Conservation (phyloP, 768 basidiomycete species). For the Amanita rimosa region DNA sequence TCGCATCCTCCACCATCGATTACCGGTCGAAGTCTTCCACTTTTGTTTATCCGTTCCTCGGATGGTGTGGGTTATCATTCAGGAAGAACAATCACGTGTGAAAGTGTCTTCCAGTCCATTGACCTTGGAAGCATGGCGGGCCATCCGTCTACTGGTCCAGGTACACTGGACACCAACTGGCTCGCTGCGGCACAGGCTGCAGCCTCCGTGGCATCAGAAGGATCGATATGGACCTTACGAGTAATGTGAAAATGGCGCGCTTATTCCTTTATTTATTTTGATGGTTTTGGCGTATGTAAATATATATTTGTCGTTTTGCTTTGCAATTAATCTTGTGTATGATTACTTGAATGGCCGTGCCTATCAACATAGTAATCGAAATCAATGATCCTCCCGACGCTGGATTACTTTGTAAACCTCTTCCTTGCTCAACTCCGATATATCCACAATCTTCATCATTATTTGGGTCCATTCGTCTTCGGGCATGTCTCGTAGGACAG, state of each 20-base stretch:
- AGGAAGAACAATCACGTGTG: constrained; percentile 72
- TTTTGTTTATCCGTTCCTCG: constrained; percentile 69
- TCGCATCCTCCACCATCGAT: constrained; percentile 38
- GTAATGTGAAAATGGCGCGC: constrained; percentile 43
- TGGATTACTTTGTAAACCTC: constrained; percentile 50
- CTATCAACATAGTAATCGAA: constrained; percentile 4
- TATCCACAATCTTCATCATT: constrained; percentile 40
- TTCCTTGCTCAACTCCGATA: constrained; percentile 50
- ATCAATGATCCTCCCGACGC: constrained; percentile 22
- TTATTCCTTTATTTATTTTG: constrained; percentile 15
- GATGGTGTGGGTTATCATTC: constrained; percentile 90
- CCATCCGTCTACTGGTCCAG: constrained; percentile 32
- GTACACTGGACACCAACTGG: constrained; percentile 53
- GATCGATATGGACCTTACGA: constrained; percentile 68
- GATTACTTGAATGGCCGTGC: constrained; percentile 8
- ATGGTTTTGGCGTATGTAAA: constrained; percentile 15
- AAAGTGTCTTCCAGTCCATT: constrained; percentile 66
- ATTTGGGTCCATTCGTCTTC: constrained; percentile 47
- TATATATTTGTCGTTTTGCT: constrained; percentile 25
- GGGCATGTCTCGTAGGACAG: constrained; percentile 32
- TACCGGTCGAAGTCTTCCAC: constrained; percentile 57
- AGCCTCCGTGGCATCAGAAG: constrained; percentile 40
- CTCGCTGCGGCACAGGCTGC: constrained; percentile 65
- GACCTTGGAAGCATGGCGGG: constrained; percentile 44
- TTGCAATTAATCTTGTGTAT: constrained; percentile 16